A percentile compares a stretch with the other conserved stretches of the same genome.
These are phyloP conservation scores for Naematelia aurantialba DNA, from an alignment of 768 basidiomycete genomes.

Conservation along the genomic window DNA sequence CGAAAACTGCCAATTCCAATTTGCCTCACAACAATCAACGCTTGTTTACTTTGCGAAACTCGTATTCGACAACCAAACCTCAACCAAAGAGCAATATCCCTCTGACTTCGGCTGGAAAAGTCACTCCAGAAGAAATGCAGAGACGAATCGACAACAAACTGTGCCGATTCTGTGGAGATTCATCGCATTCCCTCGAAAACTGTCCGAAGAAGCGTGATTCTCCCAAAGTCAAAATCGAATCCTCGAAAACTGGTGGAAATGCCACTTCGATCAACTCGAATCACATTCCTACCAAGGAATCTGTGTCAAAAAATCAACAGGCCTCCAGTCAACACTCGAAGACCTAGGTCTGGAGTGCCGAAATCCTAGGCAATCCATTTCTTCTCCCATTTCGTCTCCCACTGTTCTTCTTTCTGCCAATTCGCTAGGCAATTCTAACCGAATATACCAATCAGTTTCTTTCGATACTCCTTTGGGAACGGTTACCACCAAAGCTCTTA, in stretches of 20 bases:
- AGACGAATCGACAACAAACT: background rate
- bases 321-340: too few species aligned
- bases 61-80: background rate
- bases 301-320: too few species aligned
- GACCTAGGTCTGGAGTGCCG: background rate
- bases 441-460: too few species aligned
- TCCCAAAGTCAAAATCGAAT: too few species aligned
- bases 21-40: background rate
- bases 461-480: too few species aligned
- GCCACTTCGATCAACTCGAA: too few species aligned
- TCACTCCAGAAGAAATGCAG: conserved; percentile 2
- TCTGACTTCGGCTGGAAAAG: background rate
- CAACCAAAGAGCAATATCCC: background rate
- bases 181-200: background rate
- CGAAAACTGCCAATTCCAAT: background rate
- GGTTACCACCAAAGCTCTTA: too few species aligned
- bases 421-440: too few species aligned
- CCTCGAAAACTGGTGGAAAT: too few species aligned
- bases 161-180: conserved; percentile 1
- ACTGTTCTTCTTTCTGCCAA: background rate
- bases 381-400: background rate
- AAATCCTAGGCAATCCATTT: background rate
- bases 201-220: conserved; percentile 1
- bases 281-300: too few species aligned
- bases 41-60: background rate